Evolutionary conservation across 345 rosid species (phyloP).

Genomic region (Microcos paniculata): DNA sequence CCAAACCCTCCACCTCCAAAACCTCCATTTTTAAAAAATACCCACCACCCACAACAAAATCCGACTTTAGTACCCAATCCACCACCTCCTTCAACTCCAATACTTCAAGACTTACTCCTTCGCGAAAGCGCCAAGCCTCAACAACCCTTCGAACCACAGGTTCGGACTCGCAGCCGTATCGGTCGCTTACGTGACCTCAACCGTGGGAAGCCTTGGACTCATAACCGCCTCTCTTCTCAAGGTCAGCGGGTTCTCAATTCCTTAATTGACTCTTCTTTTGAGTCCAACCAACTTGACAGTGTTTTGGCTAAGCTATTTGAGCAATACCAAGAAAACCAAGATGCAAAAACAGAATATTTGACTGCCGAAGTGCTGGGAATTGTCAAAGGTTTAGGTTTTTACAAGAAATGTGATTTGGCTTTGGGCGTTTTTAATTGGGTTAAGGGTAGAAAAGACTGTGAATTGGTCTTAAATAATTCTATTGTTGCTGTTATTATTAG

Average conservation of each 20-base stretch:
- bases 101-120: conserved; percentile 41
- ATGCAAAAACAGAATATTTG: conserved; percentile 20
- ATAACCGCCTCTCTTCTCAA: conserved; percentile 54
- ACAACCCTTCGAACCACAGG: conserved; percentile 23
- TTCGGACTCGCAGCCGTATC: conserved; percentile 53
- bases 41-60: conserved; percentile 25
- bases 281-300: conserved; percentile 39
- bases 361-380: conserved; percentile 59
- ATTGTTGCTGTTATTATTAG: conserved; percentile 62
- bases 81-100: conserved; percentile 34
- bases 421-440: conserved; percentile 76
- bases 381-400: conserved; percentile 73
- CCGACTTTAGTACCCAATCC: conserved; percentile 26
- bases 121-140: conserved; percentile 32
- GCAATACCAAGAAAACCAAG: conserved; percentile 28
- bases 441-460: conserved; percentile 43
- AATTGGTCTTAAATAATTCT: conserved; percentile 45
- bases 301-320: conserved; percentile 42
- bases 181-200: conserved; percentile 66
- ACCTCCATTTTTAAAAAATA: conserved; percentile 38
- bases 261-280: conserved; percentile 54
- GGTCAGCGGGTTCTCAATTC: conserved; percentile 64
- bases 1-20: conserved; percentile 58
- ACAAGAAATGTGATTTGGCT: conserved; percentile 65
- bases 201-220: conserved; percentile 80